These are phyloP conservation scores for Diutina neorugosa DNA, from an alignment of 1,139 yeast species.

Conservation along the genomic window DNA sequence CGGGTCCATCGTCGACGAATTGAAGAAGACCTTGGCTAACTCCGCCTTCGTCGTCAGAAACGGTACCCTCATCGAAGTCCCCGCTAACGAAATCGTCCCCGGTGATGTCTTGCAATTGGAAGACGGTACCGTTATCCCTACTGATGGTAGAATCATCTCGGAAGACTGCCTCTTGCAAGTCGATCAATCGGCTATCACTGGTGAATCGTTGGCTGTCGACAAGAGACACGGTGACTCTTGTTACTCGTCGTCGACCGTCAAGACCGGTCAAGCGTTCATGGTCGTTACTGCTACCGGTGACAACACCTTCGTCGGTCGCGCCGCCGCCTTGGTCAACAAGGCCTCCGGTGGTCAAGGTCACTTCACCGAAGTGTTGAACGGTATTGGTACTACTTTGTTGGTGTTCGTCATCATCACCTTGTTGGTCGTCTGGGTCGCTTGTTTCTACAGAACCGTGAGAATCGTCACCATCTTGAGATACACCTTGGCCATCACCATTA, in stretches of 20 bases:
- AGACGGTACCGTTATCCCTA: slow-evolving; percentile 91
- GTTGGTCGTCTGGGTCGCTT: slow-evolving; percentile 84
- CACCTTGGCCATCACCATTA: slow-evolving; percentile 92
- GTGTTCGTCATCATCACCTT: slow-evolving; percentile 83
- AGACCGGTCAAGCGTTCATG: slow-evolving; percentile 96
- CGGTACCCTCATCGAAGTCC: slow-evolving; percentile 63
- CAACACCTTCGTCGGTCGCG: slow-evolving; percentile 85
- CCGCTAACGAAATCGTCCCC: slow-evolving; percentile 78
- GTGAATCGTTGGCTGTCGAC: slow-evolving; percentile 96
- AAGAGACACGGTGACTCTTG: slow-evolving; percentile 80
- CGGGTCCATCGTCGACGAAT: slow-evolving; percentile 90
- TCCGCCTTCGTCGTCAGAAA: slow-evolving; percentile 79
- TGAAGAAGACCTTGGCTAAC: slow-evolving; percentile 88
- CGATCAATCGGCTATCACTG: slow-evolving; percentile 97
- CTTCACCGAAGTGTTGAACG: slow-evolving; percentile 95
- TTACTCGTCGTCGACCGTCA: slow-evolving; percentile 92
- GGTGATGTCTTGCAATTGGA: slow-evolving; percentile 89
- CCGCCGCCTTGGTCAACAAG: slow-evolving; percentile 93
- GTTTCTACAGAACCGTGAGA: slow-evolving; percentile 87
- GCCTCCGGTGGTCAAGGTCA: slow-evolving; percentile 93
- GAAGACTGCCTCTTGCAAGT: slow-evolving; percentile 85
- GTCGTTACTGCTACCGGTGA: slow-evolving; percentile 95
- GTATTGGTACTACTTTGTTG: slow-evolving; percentile 89
- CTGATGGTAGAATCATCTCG: slow-evolving; percentile 88
- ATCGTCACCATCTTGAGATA: slow-evolving; percentile 88